Conservation (phyloP, 2,329 filamentous ascomycete species). For the Apiospora malaysiana region DNA sequence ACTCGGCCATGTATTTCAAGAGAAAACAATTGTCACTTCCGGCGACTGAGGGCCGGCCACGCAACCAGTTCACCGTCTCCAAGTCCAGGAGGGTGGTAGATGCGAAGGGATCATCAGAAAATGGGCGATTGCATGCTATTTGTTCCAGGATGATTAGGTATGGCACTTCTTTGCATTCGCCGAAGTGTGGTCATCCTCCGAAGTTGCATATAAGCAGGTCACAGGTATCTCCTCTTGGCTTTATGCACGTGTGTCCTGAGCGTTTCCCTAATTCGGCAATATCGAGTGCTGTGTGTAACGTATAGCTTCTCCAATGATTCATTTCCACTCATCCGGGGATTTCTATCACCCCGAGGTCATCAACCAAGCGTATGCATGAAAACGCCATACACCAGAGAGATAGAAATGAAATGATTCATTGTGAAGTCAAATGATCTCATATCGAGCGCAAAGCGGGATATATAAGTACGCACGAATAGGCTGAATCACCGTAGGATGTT, state of each 20-base stretch:
- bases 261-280: not conserved
- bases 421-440: not conserved
- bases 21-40: not conserved
- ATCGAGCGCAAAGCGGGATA: not conserved
- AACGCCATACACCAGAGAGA: not conserved
- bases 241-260: not conserved
- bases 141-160: not conserved
- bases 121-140: not conserved
- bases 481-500: not conserved
- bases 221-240: not conserved
- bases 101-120: not conserved
- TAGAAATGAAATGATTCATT: not conserved
- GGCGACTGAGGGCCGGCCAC: not conserved
- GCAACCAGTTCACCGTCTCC: not conserved
- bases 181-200: not conserved
- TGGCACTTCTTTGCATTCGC: not conserved
- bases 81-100: not conserved
- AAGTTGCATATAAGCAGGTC: not conserved
- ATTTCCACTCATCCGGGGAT: not conserved
- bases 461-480: not conserved
- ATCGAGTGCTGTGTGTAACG: not conserved
- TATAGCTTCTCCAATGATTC: not conserved
- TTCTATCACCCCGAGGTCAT: not conserved
- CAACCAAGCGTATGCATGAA: not conserved
- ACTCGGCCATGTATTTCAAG: no score